Percentiles rank a stretch among this genome's conserved stretches.
phyloP scores from a whole-genome alignment of 73 alveolate species.

The Stentor roeselii region DNA sequence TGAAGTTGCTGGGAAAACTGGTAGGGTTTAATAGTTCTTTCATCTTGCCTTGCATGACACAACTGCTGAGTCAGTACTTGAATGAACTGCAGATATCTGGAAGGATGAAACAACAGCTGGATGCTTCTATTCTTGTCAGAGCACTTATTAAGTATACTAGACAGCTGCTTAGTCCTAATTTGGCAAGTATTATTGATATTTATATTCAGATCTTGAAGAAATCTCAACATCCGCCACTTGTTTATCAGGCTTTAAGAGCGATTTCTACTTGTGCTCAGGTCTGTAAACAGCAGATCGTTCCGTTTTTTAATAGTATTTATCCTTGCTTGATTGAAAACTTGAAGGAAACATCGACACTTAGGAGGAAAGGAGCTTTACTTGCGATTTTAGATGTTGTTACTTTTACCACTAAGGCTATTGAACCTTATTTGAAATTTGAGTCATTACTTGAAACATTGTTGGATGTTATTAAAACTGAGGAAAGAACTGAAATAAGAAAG shows the following conservation, averaged over 20 bases:
- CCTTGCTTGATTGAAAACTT: slow-evolving; percentile 44
- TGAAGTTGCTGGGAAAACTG: slow-evolving; percentile 56
- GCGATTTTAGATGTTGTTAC: slow-evolving; percentile 52
- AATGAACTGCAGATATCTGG: slow-evolving; percentile 48
- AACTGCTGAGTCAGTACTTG: slow-evolving; percentile 41
- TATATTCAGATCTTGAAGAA: slow-evolving; percentile 41
- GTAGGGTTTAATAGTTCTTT: slow-evolving; percentile 52
- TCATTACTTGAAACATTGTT: slow-evolving; percentile 39
- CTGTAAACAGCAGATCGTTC: slow-evolving; percentile 51
- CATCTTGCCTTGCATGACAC: slow-evolving; percentile 59
- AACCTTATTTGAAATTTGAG: slow-evolving; percentile 65
- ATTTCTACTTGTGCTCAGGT: slow-evolving; percentile 54
- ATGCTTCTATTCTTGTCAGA: slow-evolving; percentile 54
- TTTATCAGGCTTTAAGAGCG: slow-evolving; percentile 54
- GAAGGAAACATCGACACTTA: slow-evolving; percentile 49
- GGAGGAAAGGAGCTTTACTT: slow-evolving; percentile 53
- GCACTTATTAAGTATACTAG: slow-evolving; percentile 51
- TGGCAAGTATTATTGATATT: slow-evolving; percentile 44
- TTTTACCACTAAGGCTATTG: slow-evolving; percentile 54
- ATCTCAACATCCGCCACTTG: slow-evolving; percentile 48
- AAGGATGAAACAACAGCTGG: slow-evolving; percentile 62
- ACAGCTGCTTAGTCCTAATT: slow-evolving; percentile 50
- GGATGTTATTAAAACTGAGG: slow-evolving; percentile 51
- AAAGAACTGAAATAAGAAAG: slow-evolving; percentile 41
- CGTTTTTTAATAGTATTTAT: slow-evolving; percentile 42